A percentile compares a stretch with the other conserved stretches of the same genome.
Evolutionary conservation across 2,329 filamentous ascomycete species (phyloP).

Genomic region (Fonsecaea nubica): DNA sequence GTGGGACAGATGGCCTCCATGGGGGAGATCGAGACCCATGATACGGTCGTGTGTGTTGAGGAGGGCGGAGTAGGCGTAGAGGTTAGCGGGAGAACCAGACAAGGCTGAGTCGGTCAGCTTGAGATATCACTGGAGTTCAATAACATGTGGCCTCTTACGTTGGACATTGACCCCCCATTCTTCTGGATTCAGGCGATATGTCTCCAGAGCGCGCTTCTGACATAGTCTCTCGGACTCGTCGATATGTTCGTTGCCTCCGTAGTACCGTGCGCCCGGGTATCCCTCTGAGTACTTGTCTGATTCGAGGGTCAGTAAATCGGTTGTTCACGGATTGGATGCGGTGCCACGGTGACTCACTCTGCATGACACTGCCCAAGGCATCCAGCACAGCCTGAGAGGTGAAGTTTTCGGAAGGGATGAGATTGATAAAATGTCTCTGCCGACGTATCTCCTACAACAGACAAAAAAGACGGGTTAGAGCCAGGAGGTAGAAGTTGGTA

Average conservation of each 20-base stretch:
- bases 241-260: conserved; percentile 98
- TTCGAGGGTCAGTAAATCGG: not conserved
- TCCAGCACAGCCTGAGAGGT: conserved; percentile 98
- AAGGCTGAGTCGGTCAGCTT: conserved; percentile 52
- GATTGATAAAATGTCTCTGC: conserved; percentile 96
- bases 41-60: conserved; percentile 91
- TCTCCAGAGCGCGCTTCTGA: conserved; percentile 89
- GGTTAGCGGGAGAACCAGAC: conserved; percentile 91
- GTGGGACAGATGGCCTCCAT: conserved; percentile 94
- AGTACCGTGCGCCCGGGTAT: conserved; percentile 97
- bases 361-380: conserved; percentile 91
- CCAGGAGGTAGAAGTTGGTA: not conserved
- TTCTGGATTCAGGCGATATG: conserved; percentile 82
- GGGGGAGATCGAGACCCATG: conserved; percentile 95
- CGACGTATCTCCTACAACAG: conserved; percentile 61
- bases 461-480: conserved; percentile 8
- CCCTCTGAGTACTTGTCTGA: conserved; percentile 96
- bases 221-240: conserved; percentile 94
- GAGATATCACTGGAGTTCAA: not conserved
- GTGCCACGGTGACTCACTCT: conserved; percentile 55
- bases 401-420: conserved; percentile 99
- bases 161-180: conserved; percentile 99
- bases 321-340: not conserved
- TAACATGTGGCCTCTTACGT: conserved; percentile 53
- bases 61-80: conserved; percentile 96